phyloP scores from a whole-genome alignment of 345 rosid species.

The Eucalyptus polybractea region DNA sequence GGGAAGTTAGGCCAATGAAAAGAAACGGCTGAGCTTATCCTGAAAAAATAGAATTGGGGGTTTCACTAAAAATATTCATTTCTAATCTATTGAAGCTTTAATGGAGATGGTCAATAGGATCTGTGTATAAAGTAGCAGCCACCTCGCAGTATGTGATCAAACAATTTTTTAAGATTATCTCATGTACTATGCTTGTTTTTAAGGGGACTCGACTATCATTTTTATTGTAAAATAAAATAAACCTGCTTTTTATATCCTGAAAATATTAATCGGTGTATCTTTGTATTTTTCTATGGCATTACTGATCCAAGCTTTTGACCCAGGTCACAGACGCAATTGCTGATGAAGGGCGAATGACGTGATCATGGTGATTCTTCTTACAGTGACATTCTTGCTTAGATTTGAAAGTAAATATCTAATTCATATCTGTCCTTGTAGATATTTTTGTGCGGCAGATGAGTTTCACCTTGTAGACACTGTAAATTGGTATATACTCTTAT shows the following conservation, averaged over 20 bases:
- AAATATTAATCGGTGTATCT: neutral
- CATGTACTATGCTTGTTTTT: neutral
- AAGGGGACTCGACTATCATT: neutral
- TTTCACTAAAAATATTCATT: neutral
- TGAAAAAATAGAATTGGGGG: neutral
- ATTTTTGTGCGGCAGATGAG: constrained; percentile 44
- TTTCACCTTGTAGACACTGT: constrained; percentile 34
- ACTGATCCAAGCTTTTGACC: constrained; percentile 11
- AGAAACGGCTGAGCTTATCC: neutral
- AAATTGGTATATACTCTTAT: neutral
- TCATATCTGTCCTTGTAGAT: constrained; percentile 22
- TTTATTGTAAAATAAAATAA: neutral
- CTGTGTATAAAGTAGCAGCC: neutral
- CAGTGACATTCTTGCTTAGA: constrained; percentile 4
- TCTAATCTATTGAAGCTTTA: neutral
- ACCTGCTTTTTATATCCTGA: neutral
- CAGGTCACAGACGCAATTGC: constrained; percentile 27
- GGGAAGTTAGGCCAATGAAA: neutral
- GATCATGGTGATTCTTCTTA: constrained; percentile 4
- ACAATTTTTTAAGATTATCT: neutral
- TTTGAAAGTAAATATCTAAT: constrained; percentile 13
- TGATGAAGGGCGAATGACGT: constrained; percentile 3
- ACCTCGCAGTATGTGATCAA: neutral
- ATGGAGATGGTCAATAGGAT: neutral
- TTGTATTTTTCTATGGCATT: neutral